Percentiles rank a stretch among this genome's conserved stretches.
phyloP scores from a whole-genome alignment of 805 yeast species.

The Sugiyamaella qingdaonensis region DNA sequence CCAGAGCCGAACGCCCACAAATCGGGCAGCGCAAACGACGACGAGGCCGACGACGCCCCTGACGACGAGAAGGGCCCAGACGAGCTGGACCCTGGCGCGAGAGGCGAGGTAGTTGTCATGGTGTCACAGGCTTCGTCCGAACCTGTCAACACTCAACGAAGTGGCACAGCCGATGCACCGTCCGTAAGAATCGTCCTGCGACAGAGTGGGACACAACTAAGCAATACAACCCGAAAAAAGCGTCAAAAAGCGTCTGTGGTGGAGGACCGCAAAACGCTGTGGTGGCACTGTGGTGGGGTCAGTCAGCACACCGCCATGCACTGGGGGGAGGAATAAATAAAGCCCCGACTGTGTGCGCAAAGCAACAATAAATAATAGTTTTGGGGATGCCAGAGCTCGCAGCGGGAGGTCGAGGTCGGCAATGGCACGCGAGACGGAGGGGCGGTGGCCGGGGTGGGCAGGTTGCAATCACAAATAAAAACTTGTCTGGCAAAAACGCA shows the following conservation, averaged over 20 bases:
- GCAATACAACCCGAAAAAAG: neutral
- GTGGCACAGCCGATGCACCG: neutral
- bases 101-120: conserved; percentile 14
- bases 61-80: conserved; percentile 9
- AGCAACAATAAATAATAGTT: too few species aligned
- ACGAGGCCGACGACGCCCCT: neutral
- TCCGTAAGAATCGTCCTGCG: neutral
- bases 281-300: too few species aligned
- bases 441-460: conserved; percentile 7
- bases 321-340: too few species aligned
- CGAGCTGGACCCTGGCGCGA: conserved; percentile 6
- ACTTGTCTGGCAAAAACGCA: conserved; percentile 1
- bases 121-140: neutral
- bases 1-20: conserved; percentile 11
- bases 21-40: conserved; percentile 8
- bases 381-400: too few species aligned
- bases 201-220: neutral
- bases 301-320: too few species aligned
- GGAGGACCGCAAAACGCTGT: too few species aligned
- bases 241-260: too few species aligned
- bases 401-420: neutral
- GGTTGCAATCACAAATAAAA: neutral
- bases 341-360: too few species aligned
- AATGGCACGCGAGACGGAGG: conserved; percentile 8
- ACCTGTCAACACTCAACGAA: neutral